phyloP scores from a whole-genome alignment of 108 stramenopile genomes.

The Fragilaria crotonensis region DNA sequence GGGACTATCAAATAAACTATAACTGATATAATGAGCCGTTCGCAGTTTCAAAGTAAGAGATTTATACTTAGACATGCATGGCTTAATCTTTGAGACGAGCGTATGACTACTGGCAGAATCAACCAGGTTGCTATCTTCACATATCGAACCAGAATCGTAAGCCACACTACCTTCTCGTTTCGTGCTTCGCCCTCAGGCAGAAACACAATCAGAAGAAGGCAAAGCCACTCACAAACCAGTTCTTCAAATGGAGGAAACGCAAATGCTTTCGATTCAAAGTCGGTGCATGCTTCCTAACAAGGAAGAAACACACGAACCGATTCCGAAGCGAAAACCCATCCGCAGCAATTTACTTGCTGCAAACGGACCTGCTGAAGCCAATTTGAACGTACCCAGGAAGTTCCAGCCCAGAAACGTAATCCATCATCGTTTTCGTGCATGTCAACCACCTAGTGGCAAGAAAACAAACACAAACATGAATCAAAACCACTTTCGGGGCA shows the following conservation, averaged over 20 bases:
- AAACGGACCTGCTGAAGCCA: too few relatives aligned
- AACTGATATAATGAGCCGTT: conserved; percentile 99
- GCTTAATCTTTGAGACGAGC: conserved; percentile 99
- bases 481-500: too few relatives aligned
- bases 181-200: neutral
- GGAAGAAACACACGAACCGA: too few relatives aligned
- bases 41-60: conserved; percentile 86
- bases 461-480: too few relatives aligned
- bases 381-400: too few relatives aligned
- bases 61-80: conserved; percentile 99
- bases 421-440: too few relatives aligned
- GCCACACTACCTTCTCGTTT: too few relatives aligned
- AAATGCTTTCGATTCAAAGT: neutral
- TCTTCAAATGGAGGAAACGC: too few relatives aligned
- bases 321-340: too few relatives aligned
- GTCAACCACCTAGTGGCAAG: too few relatives aligned
- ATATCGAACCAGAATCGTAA: neutral
- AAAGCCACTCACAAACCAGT: neutral
- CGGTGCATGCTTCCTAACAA: neutral
- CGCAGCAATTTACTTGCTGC: too few relatives aligned
- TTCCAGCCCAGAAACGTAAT: conserved; percentile 1
- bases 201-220: neutral
- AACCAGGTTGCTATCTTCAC: conserved; percentile 91
- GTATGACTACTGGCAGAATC: conserved; percentile 99
- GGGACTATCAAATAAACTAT: conserved; percentile 98